phyloP scores from a whole-genome alignment of 2,329 filamentous ascomycete species.

The Pseudogymnoascus verrucosus region DNA sequence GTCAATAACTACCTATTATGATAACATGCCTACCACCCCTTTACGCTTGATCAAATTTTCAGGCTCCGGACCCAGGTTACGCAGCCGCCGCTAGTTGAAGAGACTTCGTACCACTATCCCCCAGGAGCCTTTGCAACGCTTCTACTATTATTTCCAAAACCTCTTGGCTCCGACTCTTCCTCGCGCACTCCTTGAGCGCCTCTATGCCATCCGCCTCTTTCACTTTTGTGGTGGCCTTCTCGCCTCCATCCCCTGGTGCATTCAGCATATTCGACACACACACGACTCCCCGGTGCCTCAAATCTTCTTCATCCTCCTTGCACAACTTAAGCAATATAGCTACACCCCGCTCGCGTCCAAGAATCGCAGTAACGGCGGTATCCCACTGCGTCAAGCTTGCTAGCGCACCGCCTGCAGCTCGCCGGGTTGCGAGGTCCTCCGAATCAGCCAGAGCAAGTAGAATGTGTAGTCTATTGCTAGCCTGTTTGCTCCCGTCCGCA shows the following conservation, averaged over 20 bases:
- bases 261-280: conserved; percentile 65
- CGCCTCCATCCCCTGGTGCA: conserved; percentile 57
- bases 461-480: conserved; percentile 69
- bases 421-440: conserved; percentile 69
- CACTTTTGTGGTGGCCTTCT: conserved; percentile 51
- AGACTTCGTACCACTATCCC: conserved; percentile 3
- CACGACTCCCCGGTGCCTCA: conserved; percentile 67
- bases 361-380: conserved; percentile 60
- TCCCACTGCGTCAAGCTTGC: conserved; percentile 78
- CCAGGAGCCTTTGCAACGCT: conserved; percentile 50
- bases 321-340: conserved; percentile 76
- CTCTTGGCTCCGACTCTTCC: conserved; percentile 58
- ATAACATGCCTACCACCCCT: background rate
- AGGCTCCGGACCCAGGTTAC: background rate
- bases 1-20: background rate
- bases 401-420: conserved; percentile 79
- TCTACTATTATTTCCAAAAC: conserved; percentile 66
- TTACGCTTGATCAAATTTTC: background rate
- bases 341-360: conserved; percentile 61
- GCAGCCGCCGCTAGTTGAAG: background rate
- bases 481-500: conserved; percentile 57
- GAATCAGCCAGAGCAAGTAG: conserved; percentile 82
- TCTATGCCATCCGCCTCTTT: conserved; percentile 57
- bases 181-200: conserved; percentile 60
- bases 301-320: conserved; percentile 59